Evolutionary conservation across 352 stramenopile species (phyloP), one percentile per base, ranked within the genome.

Genomic region (Globisporangium apiculatum): DNA sequence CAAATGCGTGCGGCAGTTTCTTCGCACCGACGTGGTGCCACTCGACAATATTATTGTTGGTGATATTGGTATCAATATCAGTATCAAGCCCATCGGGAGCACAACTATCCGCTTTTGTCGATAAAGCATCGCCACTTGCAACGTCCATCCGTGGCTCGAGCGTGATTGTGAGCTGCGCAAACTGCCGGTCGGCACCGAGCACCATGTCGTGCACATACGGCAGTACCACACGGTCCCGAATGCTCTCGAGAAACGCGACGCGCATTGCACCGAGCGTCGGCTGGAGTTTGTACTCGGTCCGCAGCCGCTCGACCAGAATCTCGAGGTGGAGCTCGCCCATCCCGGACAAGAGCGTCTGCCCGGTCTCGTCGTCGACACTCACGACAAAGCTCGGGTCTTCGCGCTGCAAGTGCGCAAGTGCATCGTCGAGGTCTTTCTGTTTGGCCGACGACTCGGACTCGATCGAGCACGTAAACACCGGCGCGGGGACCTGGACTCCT

Each of bases 301-400:
- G 75, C 40, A 98, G 62, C 10, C 94, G 76, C 69, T 98, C 92
- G 42, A 95, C 72, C 46, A 95, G 86, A 57, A 98, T 95, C 63
- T 98, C 89, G 51, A 98, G 78, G 57, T 98, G 94, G 10, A 98
- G 73, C 69, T 98, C 94, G 15, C 94, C 94, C 74, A 98, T 89
- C 35, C 97, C 97, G 62, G 83, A 97, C 60, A 99, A 94, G 60
- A 99, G 95, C 48, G 96, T 99, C 81, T 99, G 92, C 36, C 97
- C 97, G 7, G 89, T 99, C 62, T 99, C 95, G 6, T 89, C 71
- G 71, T 99, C 97, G 31, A 98, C 81, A 42, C 83, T 86, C 2
- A 99, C 92, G 38, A 97, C 77, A 56, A 99, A 96, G 51, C 95
- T 99, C 12, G 97, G 97, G 78, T 99, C 97, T 71, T 98, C 94